Percentiles rank a stretch among this genome's conserved stretches.
Evolutionary conservation across 2,329 filamentous ascomycete genomes (phyloP).

Genomic region (Neofusicoccum sp.): DNA sequence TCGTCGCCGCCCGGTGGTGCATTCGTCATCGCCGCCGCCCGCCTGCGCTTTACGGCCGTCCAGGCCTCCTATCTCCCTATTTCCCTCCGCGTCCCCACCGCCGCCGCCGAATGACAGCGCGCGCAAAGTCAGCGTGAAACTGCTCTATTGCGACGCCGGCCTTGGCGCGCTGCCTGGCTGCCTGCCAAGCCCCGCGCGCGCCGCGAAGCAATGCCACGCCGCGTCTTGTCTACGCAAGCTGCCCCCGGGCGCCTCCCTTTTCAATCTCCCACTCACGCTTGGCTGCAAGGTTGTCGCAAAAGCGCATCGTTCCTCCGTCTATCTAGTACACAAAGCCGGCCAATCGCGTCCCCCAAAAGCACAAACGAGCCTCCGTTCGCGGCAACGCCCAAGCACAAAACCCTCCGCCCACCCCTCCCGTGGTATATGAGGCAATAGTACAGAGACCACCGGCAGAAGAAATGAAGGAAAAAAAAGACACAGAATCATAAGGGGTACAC

Average conservation of each 20-base stretch:
- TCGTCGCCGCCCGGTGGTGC: background rate
- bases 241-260: background rate
- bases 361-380: background rate
- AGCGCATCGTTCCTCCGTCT: background rate
- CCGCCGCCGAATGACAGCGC: background rate
- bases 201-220: slow-evolving; percentile 10
- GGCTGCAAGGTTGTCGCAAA: background rate
- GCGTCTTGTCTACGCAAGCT: slow-evolving; percentile 13
- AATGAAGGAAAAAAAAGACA: background rate
- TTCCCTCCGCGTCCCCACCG: background rate
- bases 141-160: slow-evolving; percentile 10
- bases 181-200: background rate
- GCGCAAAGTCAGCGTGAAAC: background rate
- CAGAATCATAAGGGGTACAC: background rate
- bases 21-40: slow-evolving; percentile 7
- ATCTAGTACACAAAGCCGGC: background rate
- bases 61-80: background rate
- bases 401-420: background rate
- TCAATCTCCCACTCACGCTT: background rate
- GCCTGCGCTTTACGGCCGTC: background rate
- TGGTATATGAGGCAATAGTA: slow-evolving; percentile 13
- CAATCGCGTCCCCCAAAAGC: background rate
- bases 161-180: background rate
- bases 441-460: background rate
- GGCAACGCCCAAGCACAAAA: slow-evolving; percentile 5